These are phyloP conservation scores for Euphorbia celastroides DNA, from an alignment of 441 rosid genomes.

Conservation along the genomic window DNA sequence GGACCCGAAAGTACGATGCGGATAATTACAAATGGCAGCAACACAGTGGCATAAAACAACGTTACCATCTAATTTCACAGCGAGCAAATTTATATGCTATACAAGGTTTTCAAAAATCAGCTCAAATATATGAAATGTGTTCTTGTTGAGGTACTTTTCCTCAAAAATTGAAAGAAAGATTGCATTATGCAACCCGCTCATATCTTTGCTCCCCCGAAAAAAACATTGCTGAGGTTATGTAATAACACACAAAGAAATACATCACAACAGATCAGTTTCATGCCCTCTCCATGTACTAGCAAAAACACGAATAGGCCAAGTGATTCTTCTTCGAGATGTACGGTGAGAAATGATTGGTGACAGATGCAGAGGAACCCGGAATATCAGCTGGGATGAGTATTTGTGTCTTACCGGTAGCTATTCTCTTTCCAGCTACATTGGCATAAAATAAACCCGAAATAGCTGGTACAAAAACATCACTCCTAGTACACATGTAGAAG, in stretches of 20 bases:
- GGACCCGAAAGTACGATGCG: too few species aligned
- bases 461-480: constrained; percentile 90
- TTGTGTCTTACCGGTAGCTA: constrained; percentile 75
- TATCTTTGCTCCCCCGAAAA: constrained; percentile 18
- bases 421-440: constrained; percentile 88
- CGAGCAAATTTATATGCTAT: constrained; percentile 10
- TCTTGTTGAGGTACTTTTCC: constrained; percentile 18
- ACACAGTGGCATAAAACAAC: not conserved
- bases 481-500: constrained; percentile 72
- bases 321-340: constrained; percentile 89
- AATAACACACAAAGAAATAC: constrained; percentile 10
- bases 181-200: constrained; percentile 17
- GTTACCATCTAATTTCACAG: constrained; percentile 11
- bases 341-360: constrained; percentile 64
- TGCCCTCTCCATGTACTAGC: constrained; percentile 31
- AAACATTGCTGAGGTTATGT: constrained; percentile 9
- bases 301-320: constrained; percentile 89
- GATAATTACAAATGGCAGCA: constrained; percentile 8
- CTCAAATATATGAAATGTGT: constrained; percentile 13
- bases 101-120: constrained; percentile 12
- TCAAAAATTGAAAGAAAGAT: constrained; percentile 20
- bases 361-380: constrained; percentile 44
- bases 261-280: too few species aligned
- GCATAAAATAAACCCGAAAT: constrained; percentile 92
- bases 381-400: constrained; percentile 82